Conservation (phyloP, 208 protist species). For the Herpetomonas samuelpessoai region DNA sequence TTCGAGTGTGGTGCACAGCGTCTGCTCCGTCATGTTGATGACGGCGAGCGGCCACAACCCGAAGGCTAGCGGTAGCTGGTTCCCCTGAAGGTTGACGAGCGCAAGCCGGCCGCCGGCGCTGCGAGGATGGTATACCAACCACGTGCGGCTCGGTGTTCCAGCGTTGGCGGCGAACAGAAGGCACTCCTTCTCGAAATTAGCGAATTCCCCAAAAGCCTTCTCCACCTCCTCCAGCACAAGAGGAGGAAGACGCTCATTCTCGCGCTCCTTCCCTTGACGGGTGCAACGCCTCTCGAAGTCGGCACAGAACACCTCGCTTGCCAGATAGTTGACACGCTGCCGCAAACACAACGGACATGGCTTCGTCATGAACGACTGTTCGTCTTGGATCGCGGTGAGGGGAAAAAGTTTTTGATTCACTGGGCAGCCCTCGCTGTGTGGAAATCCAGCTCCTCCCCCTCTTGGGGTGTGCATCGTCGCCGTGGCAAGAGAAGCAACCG, state of each 20-base stretch:
- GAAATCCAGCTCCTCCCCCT: not conserved
- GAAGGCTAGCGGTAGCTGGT: slow-evolving; percentile 47
- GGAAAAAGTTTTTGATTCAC: slow-evolving; percentile 41
- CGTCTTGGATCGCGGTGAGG: slow-evolving; percentile 32
- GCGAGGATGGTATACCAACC: slow-evolving; percentile 51
- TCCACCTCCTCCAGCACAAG: slow-evolving; percentile 23
- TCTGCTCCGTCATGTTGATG: slow-evolving; percentile 58
- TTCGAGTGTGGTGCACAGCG: slow-evolving; percentile 23
- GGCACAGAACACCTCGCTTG: slow-evolving; percentile 57
- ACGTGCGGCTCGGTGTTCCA: slow-evolving; percentile 52
- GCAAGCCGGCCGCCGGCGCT: slow-evolving; percentile 16
- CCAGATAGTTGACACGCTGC: slow-evolving; percentile 64
- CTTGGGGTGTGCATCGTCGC: slow-evolving; percentile 26
- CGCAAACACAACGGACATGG: slow-evolving; percentile 58
- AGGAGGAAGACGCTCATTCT: slow-evolving; percentile 15
- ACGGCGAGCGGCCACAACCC: slow-evolving; percentile 83
- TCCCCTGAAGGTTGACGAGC: slow-evolving; percentile 42
- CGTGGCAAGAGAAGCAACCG: slow-evolving; percentile 24
- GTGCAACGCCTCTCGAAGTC: slow-evolving; percentile 47
- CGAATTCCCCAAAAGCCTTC: slow-evolving; percentile 38
- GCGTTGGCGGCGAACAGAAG: slow-evolving; percentile 32
- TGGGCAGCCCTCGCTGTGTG: slow-evolving; percentile 51
- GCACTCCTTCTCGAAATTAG: slow-evolving; percentile 26
- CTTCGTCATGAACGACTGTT: slow-evolving; percentile 38
- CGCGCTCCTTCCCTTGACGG: not conserved